Evolutionary conservation across 2,329 filamentous ascomycete species (phyloP), one percentile per base, ranked within the genome.

Genomic region (Verticillium klebahnii): DNA sequence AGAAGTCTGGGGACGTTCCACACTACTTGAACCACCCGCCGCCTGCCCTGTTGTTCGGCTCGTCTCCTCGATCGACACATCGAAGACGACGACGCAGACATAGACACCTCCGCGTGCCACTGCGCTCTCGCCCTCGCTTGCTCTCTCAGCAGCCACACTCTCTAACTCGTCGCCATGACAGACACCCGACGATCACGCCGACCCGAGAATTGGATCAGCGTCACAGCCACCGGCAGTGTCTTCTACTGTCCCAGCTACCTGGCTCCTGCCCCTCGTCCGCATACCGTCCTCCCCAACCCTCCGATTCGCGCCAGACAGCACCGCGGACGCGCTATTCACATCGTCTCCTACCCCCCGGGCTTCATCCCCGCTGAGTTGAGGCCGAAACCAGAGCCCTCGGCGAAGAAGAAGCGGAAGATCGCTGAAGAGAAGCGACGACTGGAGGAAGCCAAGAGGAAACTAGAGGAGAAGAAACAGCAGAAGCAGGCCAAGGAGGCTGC

Each of bases 331-430:
- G 72, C 76, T 40, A 78, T 78, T 61, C 76, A 78, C 69, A 76
- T 78, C 60, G 67, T 77, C 63, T 77, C 75, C 32, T 78, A 75
- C 60, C 77, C 77, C 3, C 68, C 75, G 2, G 77, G 77, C 60
- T 78, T 78, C 69, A 71, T 81, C 29, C 80, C 80, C 19, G 73
- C 74, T 62, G 80, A 82, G 62, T 67, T 82, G 55, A 75, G 78
- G 66, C 68, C 72, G 4, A 63, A 62, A 75, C 66, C 78, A 71
- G 62, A 72, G 67, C 57, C 77, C 73, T 66, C 78, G 73, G 62
- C 66, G 9, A 70, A 69, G 61, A 50, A 25, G 45, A 50, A 50
- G 45, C 23, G 45, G 45, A 50, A 50, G 12, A 50, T 50, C 45
- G 45, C n/a, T 14, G 45, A 50, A 23, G 45, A 50, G n/a, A 50